Evolutionary conservation across 805 yeast species (phyloP).

Genomic region (Suhomyces prunicola): DNA sequence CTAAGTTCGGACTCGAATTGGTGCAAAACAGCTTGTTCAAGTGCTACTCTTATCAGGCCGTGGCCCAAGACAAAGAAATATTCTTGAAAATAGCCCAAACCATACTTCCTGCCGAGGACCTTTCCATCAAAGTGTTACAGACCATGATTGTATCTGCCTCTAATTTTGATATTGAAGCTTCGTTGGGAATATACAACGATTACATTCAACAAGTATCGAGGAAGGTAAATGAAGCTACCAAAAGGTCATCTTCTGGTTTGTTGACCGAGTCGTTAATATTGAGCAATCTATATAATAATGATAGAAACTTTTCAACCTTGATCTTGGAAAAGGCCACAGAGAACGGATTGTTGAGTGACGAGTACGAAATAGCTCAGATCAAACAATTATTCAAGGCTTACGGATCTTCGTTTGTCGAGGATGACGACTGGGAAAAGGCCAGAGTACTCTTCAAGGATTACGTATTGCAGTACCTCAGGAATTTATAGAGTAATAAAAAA

Average conservation of each 20-base stretch:
- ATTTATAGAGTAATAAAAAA: not conserved
- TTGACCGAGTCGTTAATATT: conserved; percentile 48
- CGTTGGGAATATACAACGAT: conserved; percentile 45
- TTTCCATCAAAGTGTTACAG: conserved; percentile 35
- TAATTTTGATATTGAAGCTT: conserved; percentile 34
- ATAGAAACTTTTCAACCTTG: conserved; percentile 53
- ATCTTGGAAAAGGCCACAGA: conserved; percentile 46
- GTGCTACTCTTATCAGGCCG: conserved; percentile 39
- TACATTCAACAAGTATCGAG: conserved; percentile 38
- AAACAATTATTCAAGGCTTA: conserved; percentile 45
- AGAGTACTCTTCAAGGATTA: conserved; percentile 29
- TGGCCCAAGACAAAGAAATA: conserved; percentile 24
- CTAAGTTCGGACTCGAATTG: conserved; percentile 37
- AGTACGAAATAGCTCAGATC: conserved; percentile 37
- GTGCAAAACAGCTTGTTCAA: conserved; percentile 42
- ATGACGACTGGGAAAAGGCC: conserved; percentile 34
- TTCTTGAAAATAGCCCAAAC: conserved; percentile 39
- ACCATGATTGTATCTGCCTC: conserved; percentile 41
- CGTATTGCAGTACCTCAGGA: conserved; percentile 8
- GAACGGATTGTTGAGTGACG: conserved; percentile 35
- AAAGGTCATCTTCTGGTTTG: conserved; percentile 41
- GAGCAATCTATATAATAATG: conserved; percentile 41
- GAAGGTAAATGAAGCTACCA: conserved; percentile 23
- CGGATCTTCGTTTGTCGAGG: conserved; percentile 48
- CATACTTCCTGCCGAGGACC: conserved; percentile 22